A percentile compares a stretch with the other conserved stretches of the same genome.
phyloP scores from a whole-genome alignment of 2,329 filamentous ascomycete species.

The Penicillium occitanis region DNA sequence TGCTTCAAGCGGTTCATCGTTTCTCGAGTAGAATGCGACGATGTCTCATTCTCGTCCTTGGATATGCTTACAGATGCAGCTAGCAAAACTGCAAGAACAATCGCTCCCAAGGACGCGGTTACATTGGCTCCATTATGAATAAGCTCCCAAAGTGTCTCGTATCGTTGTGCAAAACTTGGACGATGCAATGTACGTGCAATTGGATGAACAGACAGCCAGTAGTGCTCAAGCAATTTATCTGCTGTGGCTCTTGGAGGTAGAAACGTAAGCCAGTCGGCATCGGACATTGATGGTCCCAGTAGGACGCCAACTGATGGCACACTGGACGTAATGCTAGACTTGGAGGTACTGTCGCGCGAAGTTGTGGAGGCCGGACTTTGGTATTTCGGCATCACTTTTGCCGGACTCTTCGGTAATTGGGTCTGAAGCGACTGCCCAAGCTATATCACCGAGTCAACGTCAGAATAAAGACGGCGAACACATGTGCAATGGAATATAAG shows the following conservation, averaged over 20 bases:
- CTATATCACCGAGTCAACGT: constrained; percentile 39
- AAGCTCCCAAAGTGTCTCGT: constrained; percentile 64
- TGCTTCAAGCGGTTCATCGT: constrained; percentile 54
- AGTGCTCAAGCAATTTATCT: constrained; percentile 63
- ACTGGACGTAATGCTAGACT: background rate
- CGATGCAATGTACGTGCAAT: constrained; percentile 66
- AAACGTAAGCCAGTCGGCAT: background rate
- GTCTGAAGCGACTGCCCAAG: background rate
- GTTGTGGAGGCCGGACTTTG: background rate
- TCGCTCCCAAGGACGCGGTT: constrained; percentile 62
- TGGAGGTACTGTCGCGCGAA: background rate
- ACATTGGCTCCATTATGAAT: constrained; percentile 61
- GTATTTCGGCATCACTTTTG: background rate
- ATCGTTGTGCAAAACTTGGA: constrained; percentile 65
- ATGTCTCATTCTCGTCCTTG: constrained; percentile 47
- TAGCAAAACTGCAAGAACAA: constrained; percentile 69
- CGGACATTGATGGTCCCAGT: background rate
- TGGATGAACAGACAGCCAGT: constrained; percentile 66
- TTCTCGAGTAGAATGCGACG: background rate
- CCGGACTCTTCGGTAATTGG: background rate
- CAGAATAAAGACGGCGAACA: background rate
- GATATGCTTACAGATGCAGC: constrained; percentile 66
- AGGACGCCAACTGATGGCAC: background rate
- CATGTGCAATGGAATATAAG: background rate
- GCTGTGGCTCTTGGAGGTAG: background rate